Evolutionary conservation across 306 rosid genomes (phyloP), one percentile per base, ranked within the genome.

Genomic region (Amphicarpaea edgeworthii): DNA sequence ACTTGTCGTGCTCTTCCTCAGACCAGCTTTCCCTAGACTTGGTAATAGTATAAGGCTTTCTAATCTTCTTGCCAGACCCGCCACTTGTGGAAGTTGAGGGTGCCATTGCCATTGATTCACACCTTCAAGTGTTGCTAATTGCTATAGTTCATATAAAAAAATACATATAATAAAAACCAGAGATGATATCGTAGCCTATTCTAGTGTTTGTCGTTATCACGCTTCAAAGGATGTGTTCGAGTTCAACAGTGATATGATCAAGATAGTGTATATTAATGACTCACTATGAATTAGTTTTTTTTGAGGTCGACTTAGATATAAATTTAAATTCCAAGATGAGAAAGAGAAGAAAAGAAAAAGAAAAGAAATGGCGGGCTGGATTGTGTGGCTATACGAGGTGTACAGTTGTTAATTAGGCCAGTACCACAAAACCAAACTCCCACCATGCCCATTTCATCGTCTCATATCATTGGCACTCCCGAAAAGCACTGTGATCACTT

Each of bases 1-100:
- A 92, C 85, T 90, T 92, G 83, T 92, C 97, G 77, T 92, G 96
- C 79, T 92, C 97, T 83, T 92, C 96, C 17, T 90, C 92, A 7
- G 96, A 88, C 97, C 96, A 92, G 83, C 96, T 92, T 74, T 92
- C 96, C 85, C 97, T 88, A 47, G 97, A 92, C 90, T 92, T 90
- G 82, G 97, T 92, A 47, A 92, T 92, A 50, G 97, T 92, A 79
- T 92, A 92, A 19, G 97, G 93, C 89, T 92, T 92, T 58, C 97
- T 81, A 21, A 88, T 84, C 90, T 92, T 90, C 90, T 92, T 92
- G 14, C 86, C 86, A 21, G 93, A 90, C 55, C 78, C 77, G 45
- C 85, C 77, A 43, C 85, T 92, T 10, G 84, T 15, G 17, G 86
- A 70, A n/a, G 81, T 80, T 14, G 90, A 84, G 1, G 85, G 26